A percentile compares a stretch with the other conserved stretches of the same genome.
phyloP scores from a whole-genome alignment of 768 basidiomycete genomes.

The Dioszegia hungarica region DNA sequence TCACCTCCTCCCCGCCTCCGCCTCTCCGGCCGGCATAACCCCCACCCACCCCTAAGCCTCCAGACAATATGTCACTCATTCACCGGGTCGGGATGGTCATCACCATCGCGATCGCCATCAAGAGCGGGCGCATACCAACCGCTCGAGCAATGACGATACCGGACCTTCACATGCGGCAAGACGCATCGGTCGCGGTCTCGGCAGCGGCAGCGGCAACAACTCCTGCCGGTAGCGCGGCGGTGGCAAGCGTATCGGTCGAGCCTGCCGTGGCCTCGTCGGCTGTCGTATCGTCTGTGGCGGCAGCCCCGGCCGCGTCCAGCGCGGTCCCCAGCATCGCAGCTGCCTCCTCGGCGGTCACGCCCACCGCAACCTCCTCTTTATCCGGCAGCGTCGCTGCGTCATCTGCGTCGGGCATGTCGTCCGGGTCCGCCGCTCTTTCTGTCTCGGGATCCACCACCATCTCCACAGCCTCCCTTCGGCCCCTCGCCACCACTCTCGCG shows the following conservation, averaged over 20 bases:
- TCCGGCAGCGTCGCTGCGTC: neutral
- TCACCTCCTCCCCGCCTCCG: neutral
- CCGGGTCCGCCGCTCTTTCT: neutral
- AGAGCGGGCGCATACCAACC: neutral
- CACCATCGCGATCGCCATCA: constrained; percentile 5
- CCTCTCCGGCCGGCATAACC: neutral
- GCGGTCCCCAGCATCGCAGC: neutral
- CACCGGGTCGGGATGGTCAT: neutral
- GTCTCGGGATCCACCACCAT: neutral
- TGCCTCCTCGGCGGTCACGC: neutral
- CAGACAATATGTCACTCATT: neutral
- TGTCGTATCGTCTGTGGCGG: neutral
- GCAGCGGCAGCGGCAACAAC: neutral
- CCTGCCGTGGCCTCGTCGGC: neutral
- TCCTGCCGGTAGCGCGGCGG: neutral
- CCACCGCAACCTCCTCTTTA: neutral
- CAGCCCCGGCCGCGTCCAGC: neutral
- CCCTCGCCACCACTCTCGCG: neutral
- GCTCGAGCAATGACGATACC: constrained; percentile 2
- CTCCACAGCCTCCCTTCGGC: neutral
- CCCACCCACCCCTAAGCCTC: neutral
- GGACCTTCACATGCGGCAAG: neutral
- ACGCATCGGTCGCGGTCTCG: neutral
- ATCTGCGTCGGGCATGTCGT: too few relatives aligned
- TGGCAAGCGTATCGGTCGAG: neutral